Base-by-base conservation (phyloP, 2,329 filamentous ascomycete genomes). In the Colletotrichum scovillei region DNA sequence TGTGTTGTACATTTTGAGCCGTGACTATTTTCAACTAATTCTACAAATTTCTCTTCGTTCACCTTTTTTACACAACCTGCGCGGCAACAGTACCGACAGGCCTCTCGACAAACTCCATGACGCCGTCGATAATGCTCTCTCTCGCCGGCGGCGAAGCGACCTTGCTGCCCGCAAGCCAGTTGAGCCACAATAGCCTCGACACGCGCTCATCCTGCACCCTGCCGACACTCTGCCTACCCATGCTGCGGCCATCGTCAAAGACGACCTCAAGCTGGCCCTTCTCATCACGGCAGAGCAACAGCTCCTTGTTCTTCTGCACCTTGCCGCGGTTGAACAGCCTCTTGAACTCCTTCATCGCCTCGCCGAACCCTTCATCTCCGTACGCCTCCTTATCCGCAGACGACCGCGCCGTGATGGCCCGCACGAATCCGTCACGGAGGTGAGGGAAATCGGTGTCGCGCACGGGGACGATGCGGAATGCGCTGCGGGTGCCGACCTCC, bases 371-470 rank as follows among this genome's bases (percentile, higher is more conserved):
- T 75, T 97, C 94, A 76, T 96, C 93, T 28, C 89, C 87, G 80
- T 90, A 87, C 1, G 83, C 83, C 42, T 85, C 83, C 53, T 88
- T 85, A 52, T 88, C 86, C 26, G 87, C 86, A 75, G 92, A 88
- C 2, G 93, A 92, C 42, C 93, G 91, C 9, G 90, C 92, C 67
- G 94, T 93, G 75, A 99, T 93, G 26, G 94, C 93, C 6, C 95
- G 90, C 72, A 98, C 94, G 86, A 95, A 97, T 1, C 94, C 97
- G 80, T 99, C 97, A 53, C 96, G 91, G 75, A 99, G 83, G 82
- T 99, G 97, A 76, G 92, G 91, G 83, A 98, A 98, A 82, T 98
- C 95, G 22, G 97, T 99, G 82, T 97, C 95, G 49, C 95, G 89
- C n/a, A 95, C 95, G 0, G 97, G 97, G 3, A 96, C 92, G 75